Evolutionary conservation across 148 eudicot genomes (phyloP).

Genomic region (Fagopyrum tataricum): DNA sequence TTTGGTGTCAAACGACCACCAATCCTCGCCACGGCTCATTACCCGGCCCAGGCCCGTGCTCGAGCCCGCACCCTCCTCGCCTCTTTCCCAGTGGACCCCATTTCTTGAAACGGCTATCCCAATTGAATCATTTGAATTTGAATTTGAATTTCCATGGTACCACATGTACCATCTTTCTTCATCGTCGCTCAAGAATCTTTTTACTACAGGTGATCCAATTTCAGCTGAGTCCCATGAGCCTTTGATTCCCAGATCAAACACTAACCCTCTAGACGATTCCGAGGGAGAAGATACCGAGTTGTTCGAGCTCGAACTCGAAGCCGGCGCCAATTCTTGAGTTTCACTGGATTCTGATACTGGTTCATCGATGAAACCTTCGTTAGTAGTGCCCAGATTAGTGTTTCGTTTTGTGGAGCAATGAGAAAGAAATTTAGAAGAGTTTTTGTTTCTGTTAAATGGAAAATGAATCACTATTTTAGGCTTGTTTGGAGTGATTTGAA

Average conservation of each 20-base stretch:
- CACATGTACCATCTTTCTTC: constrained; percentile 92
- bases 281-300: constrained; percentile 23
- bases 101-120: constrained; percentile 83
- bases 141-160: constrained; percentile 57
- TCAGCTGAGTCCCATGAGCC: constrained; percentile 67
- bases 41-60: constrained; percentile 49
- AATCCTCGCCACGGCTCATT: constrained; percentile 57
- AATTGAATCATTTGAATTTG: constrained; percentile 29
- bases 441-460: constrained; percentile 16
- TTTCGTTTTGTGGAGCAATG: constrained; percentile 47
- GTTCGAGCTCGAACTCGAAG: constrained; percentile 12
- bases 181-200: constrained; percentile 72
- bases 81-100: constrained; percentile 83
- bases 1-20: constrained; percentile 89
- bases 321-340: constrained; percentile 16
- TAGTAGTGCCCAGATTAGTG: constrained; percentile 14
- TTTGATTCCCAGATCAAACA: constrained; percentile 52
- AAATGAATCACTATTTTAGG: constrained; percentile 16
- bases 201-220: constrained; percentile 81
- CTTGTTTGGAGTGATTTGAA: constrained; percentile 15
- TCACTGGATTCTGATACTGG: constrained; percentile 4
- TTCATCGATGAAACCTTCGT: constrained; percentile 23
- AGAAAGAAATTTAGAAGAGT: constrained; percentile 20
- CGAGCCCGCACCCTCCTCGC: constrained; percentile 30
- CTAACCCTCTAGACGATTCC: constrained; percentile 45